Evolutionary conservation across 192 early-diverging fungal genomes (phyloP), one percentile per base, ranked within the genome.

Genomic region (Podila verticillata): DNA sequence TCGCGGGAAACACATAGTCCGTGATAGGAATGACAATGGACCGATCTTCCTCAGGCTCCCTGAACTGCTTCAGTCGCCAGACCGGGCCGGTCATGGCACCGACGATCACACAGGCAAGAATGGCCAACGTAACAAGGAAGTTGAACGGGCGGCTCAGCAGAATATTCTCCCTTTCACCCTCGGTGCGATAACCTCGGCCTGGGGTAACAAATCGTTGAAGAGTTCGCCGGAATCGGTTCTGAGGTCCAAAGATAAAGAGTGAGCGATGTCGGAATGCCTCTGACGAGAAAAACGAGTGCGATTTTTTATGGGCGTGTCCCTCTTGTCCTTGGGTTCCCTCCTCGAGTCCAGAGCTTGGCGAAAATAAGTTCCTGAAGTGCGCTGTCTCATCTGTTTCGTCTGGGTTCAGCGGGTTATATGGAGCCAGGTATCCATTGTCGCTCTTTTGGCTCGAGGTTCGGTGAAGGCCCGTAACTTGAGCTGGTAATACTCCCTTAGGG

Each of bases 141-240:
- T 73, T 83, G 56, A 90, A 88, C 6, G 87, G 48, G 3, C 84
- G 63, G 32, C 84, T 90, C 35, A 70, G 57, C 66, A 75, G 61
- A 22, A 65, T 64, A 0, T 84, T 85, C 36, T 86, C 83, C 5
- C 54, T 57, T 5, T 57, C 75, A 12, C 87, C 89, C 58, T 84
- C 84, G 12, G 67, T 78, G 44, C 89, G 86, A 31, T 82, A 65
- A 34, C 86, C 86, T 68, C 75, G 84, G 39, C 84, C 84, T 0
- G 89, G 82, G 1, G 82, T 74, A 5, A 90, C 85, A 63, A 91
- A 66, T 2, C 81, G 65, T 36, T 89, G 88, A 49, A 88, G 85
- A 54, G 68, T 67, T 19, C 71, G 64, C 59, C 89, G 68, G 35
- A 91, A 65, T 26, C 65, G 70, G 67, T 88, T 88, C 7, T 70